Evolutionary conservation across 257 asterid genomes (phyloP), one percentile per base, ranked within the genome.

Genomic region (Gardenia jasminoides): DNA sequence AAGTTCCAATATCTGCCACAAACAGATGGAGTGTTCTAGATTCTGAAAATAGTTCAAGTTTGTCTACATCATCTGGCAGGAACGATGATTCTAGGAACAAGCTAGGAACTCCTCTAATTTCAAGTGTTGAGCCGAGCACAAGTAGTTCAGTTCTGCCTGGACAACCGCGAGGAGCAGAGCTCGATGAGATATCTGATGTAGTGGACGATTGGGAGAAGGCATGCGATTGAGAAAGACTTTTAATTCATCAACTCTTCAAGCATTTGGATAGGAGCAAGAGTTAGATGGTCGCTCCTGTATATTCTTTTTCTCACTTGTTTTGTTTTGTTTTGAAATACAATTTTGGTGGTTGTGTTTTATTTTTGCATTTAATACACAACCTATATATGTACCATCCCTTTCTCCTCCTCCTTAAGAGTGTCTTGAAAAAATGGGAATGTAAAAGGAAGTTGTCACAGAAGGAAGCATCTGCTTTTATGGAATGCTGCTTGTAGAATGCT

Each of bases 121-220:
- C 88, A 4, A 82, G 46, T 69, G 65, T 70, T 44, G 83, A 81
- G 74, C 75, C 74, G 44, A 88, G 77, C 68, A 79, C 33, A 4
- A 64, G 84, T 48, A 61, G 81, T 78, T 64, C 76, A 61, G 78
- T 47, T 72, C 50, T 75, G 67, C 71, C 84, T 3, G 82, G 33
- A 54, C 80, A 67, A 67, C 80, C 54, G 47, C 89, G 67, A 70
- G 88, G 81, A 15, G 72, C 73, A 76, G 84, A 84, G 64, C 72
- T 70, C 0, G 85, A 80, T 12, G 75, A 43, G 26, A 66, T 79
- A 36, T 85, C 88, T 59, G 94, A 90, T 76, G 96, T 89, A 31
- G 95, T 89, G 78, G 99, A 95, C 72, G 97, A 95, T 72, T 95
- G 99, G 99, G 99, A 95, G 85, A 84, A 93, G 74, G 98, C 96